Evolutionary conservation across 495 filamentous ascomycete genomes (phyloP).

Genomic region (Aspergillus ellipticus): DNA sequence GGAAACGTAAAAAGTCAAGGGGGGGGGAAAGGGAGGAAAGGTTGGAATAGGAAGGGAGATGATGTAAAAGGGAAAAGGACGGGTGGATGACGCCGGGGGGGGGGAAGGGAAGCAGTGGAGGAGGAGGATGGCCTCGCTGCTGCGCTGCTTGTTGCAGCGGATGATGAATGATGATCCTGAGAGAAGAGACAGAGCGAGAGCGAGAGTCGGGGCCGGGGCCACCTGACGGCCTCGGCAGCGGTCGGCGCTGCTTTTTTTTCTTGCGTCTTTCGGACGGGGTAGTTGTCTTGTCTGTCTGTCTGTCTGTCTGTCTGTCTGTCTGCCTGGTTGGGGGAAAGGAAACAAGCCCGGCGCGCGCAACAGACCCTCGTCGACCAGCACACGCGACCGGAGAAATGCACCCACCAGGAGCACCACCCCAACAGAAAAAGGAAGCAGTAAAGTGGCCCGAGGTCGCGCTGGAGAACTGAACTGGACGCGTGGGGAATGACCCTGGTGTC

Average conservation of each 20-base stretch:
- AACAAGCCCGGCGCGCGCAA: not conserved
- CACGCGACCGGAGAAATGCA: constrained; percentile 14
- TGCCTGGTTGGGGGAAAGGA: not conserved
- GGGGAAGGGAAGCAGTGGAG: not conserved
- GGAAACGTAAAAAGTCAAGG: not conserved
- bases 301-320: not conserved
- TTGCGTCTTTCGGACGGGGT: constrained; percentile 1
- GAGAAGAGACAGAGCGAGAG: no score
- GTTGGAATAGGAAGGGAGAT: constrained; percentile 1
- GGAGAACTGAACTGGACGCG: not conserved
- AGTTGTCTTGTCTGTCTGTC: not conserved
- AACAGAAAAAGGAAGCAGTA: not conserved
- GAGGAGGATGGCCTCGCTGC: not conserved
- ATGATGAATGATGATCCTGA: constrained; percentile 20
- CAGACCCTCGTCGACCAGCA: constrained; percentile 2
- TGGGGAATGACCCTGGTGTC: no score
- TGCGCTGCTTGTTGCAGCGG: not conserved
- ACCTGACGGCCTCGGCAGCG: constrained; percentile 30
- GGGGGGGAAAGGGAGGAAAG: not conserved
- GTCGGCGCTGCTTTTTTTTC: constrained; percentile 18
- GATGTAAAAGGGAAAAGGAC: constrained; percentile 4
- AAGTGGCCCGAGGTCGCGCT: not conserved
- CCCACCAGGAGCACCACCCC: not conserved
- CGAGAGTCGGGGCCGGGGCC: constrained; percentile 20
- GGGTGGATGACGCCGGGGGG: not conserved